phyloP scores from a whole-genome alignment of 2,329 filamentous ascomycete genomes.

The Phyllosticta capitalensis region DNA sequence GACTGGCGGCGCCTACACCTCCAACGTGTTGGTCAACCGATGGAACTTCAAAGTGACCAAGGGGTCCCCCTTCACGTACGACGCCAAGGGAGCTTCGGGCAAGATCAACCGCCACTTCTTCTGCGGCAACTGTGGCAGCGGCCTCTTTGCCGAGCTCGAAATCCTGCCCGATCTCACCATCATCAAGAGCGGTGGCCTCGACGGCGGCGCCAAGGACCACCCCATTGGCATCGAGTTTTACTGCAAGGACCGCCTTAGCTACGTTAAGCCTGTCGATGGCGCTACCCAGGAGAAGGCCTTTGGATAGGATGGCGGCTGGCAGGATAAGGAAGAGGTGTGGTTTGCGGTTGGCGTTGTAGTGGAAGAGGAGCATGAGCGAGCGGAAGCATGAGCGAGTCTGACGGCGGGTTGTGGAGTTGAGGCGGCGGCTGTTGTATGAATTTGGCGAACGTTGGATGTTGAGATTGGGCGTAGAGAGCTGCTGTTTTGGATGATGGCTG shows the following conservation, averaged over 20 bases:
- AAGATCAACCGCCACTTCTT: constrained; percentile 50
- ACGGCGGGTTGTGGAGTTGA: no score
- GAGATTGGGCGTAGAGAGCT: no score
- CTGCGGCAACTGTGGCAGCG: constrained; percentile 42
- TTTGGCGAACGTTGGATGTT: no score
- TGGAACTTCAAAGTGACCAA: constrained; percentile 40
- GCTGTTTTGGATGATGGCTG: no score
- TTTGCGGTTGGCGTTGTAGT: not conserved
- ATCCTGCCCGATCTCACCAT: constrained; percentile 42
- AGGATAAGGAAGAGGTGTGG: not conserved
- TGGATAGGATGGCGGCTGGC: not conserved
- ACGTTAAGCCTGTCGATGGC: constrained; percentile 33
- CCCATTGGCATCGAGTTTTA: constrained; percentile 46
- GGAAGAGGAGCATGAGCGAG: not conserved
- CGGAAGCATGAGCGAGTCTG: not conserved
- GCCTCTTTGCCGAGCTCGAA: constrained; percentile 28
- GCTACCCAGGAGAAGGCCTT: constrained; percentile 39
- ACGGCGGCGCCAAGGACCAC: constrained; percentile 37
- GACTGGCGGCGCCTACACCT: constrained; percentile 46
- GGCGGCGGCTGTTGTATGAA: no score
- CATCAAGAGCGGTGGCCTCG: constrained; percentile 44
- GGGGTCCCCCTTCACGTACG: constrained; percentile 40
- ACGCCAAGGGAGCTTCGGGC: constrained; percentile 39
- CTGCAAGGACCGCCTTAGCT: constrained; percentile 39
- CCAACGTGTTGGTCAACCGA: constrained; percentile 43